phyloP scores from a whole-genome alignment of 2,329 filamentous ascomycete genomes.

The Chaetoscypha palmicola region DNA sequence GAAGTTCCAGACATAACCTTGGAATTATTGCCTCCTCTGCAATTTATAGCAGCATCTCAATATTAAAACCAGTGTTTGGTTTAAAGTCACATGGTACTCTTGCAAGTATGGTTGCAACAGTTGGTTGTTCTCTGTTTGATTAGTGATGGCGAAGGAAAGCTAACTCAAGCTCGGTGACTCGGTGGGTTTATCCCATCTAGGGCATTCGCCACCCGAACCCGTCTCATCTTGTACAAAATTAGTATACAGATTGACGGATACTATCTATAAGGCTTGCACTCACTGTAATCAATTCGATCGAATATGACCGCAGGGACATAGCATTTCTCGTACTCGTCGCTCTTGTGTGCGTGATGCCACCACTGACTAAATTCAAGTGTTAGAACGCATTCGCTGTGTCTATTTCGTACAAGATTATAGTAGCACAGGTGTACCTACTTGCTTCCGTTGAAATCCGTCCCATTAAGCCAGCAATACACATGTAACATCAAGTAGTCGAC shows the following conservation, averaged over 20 bases:
- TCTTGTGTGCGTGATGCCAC: constrained; percentile 6
- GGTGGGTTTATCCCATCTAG: constrained; percentile 3
- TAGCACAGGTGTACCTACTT: neutral
- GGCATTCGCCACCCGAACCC: constrained; percentile 2
- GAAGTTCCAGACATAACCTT: too few species aligned
- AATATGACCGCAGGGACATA: constrained; percentile 4
- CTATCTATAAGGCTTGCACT: neutral
- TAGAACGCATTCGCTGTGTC: too few species aligned
- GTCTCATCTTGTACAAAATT: constrained; percentile 1
- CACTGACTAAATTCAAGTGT: too few species aligned
- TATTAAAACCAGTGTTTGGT: too few species aligned
- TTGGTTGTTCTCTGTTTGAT: neutral
- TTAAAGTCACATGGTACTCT: neutral
- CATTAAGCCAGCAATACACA: constrained; percentile 5
- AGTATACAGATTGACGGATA: neutral
- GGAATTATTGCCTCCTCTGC: too few species aligned
- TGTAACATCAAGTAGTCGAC: constrained; percentile 5
- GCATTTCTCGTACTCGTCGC: constrained; percentile 5
- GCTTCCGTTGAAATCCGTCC: constrained; percentile 1
- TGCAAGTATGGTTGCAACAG: neutral
- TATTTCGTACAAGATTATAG: neutral
- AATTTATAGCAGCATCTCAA: neutral
- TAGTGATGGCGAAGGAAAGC: neutral
- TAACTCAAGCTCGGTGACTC: neutral
- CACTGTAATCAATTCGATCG: constrained; percentile 4